These are phyloP conservation scores for Gamarada debralockiae DNA, from an alignment of 495 filamentous ascomycete species.

Conservation along the genomic window DNA sequence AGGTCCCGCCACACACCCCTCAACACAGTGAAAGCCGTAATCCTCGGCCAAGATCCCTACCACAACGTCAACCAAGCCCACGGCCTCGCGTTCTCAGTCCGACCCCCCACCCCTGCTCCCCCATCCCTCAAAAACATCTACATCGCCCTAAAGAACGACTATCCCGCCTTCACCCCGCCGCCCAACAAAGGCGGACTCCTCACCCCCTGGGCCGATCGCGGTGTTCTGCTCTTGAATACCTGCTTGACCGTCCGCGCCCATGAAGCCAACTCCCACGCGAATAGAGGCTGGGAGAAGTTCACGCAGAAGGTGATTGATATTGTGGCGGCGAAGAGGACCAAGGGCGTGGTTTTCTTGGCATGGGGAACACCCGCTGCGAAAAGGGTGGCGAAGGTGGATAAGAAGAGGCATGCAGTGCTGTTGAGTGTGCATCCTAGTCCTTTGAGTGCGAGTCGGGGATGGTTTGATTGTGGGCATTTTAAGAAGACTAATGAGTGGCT, in stretches of 20 bases:
- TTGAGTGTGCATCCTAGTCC: conserved; percentile 90
- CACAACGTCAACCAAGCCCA: conserved; percentile 95
- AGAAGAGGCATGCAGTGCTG: conserved; percentile 69
- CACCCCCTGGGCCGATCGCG: conserved; percentile 88
- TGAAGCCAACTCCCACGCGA: conserved; percentile 76
- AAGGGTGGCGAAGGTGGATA: conserved; percentile 66
- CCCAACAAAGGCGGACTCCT: conserved; percentile 75
- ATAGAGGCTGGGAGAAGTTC: conserved; percentile 86
- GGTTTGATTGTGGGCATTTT: conserved; percentile 86
- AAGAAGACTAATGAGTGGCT: conserved; percentile 89
- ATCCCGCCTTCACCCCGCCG: conserved; percentile 71
- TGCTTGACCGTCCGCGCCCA: conserved; percentile 88
- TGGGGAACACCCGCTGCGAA: conserved; percentile 84
- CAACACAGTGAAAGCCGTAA: conserved; percentile 78
- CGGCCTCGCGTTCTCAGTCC: conserved; percentile 91
- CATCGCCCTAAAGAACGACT: conserved; percentile 78
- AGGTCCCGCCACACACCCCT: conserved; percentile 92
- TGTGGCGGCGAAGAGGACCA: conserved; percentile 66
- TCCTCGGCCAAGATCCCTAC: conserved; percentile 95
- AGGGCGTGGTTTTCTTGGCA: conserved; percentile 89
- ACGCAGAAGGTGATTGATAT: conserved; percentile 88
- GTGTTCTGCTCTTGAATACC: conserved; percentile 89
- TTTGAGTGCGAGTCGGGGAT: conserved; percentile 73
- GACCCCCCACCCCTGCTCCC: conserved; percentile 80
- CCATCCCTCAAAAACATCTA: conserved; percentile 92